These are phyloP conservation scores for Aspergillus aculeatinus DNA, from an alignment of 2,329 filamentous ascomycete species.

Conservation along the genomic window DNA sequence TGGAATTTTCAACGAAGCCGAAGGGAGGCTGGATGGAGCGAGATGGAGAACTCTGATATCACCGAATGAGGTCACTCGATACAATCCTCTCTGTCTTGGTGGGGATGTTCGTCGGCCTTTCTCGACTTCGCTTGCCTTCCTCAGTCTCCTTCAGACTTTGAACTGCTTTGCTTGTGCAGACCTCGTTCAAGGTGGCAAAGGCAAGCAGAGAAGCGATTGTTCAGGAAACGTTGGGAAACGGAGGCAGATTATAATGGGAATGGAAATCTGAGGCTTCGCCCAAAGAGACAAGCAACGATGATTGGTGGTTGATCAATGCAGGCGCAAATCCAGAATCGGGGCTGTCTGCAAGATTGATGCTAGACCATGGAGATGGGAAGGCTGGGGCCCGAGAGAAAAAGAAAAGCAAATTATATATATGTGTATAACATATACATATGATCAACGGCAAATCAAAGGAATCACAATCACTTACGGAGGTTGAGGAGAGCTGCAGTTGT, in stretches of 20 bases:
- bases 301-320: constrained; percentile 16
- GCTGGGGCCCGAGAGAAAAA: background rate
- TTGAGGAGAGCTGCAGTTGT: background rate
- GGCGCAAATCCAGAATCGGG: background rate
- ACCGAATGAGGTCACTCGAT: background rate
- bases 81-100: background rate
- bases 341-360: background rate
- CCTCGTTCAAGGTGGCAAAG: constrained; percentile 14
- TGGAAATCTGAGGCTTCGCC: constrained; percentile 14
- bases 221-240: constrained; percentile 14
- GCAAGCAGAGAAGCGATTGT: constrained; percentile 4
- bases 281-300: constrained; percentile 11
- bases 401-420: background rate
- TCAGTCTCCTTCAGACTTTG: constrained; percentile 1
- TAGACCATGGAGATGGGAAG: background rate
- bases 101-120: background rate
- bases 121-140: constrained; percentile 4
- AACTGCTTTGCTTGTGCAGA: background rate
- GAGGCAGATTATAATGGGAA: constrained; percentile 13
- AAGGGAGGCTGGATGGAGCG: background rate
- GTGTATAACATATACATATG: background rate
- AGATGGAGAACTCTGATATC: background rate
- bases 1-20: background rate
- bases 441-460: background rate
- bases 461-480: background rate